Conservation (phyloP, 495 filamentous ascomycete genomes). For the Neurospora sp. region DNA sequence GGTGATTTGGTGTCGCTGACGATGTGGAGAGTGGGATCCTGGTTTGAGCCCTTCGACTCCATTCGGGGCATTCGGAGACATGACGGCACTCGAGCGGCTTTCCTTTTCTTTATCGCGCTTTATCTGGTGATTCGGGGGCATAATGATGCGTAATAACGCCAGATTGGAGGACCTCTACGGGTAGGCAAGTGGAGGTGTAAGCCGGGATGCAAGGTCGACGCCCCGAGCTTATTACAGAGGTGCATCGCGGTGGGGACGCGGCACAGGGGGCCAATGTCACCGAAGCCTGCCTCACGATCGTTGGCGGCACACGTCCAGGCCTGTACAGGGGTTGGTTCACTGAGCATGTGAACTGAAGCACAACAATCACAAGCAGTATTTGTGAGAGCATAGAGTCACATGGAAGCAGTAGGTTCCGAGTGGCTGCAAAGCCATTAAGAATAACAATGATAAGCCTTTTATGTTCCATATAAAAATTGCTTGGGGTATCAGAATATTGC, state of each 20-base stretch:
- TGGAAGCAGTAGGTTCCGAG: neutral
- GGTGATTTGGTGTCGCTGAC: constrained; percentile 37
- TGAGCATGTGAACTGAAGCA: neutral
- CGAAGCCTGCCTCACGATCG: neutral
- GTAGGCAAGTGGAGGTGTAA: neutral
- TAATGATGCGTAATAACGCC: neutral
- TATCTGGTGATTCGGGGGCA: neutral
- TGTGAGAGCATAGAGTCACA: neutral
- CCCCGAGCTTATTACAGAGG: neutral
- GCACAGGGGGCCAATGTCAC: neutral
- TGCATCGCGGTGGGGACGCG: neutral
- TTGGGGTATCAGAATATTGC: neutral
- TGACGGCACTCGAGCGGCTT: neutral
- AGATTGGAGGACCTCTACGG: neutral
- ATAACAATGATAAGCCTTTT: neutral
- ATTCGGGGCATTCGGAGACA: constrained; percentile 16
- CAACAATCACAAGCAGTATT: neutral
- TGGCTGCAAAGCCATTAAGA: neutral
- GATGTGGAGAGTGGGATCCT: constrained; percentile 23
- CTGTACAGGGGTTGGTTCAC: neutral
- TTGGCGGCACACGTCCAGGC: neutral
- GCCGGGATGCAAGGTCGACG: neutral
- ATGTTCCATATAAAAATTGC: neutral
- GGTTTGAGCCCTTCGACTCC: constrained; percentile 19
- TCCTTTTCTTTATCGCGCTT: neutral